A percentile compares a stretch with the other conserved stretches of the same genome.
Evolutionary conservation across 2,329 filamentous ascomycete genomes (phyloP).

Genomic region (Trichophyton benhamiae): DNA sequence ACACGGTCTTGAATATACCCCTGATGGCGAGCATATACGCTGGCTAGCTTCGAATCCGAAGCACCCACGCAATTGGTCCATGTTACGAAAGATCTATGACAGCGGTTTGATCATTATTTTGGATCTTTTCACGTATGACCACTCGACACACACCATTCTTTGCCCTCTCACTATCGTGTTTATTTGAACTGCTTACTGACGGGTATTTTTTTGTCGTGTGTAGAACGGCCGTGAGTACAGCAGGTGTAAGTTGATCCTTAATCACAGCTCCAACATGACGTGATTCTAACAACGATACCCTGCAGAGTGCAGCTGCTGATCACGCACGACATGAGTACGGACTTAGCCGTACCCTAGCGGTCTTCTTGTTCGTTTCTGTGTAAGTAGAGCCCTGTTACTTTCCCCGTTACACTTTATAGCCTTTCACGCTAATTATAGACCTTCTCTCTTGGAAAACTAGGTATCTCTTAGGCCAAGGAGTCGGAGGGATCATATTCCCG

Average conservation of each 20-base stretch:
- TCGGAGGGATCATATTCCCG: background rate
- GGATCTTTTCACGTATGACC: background rate
- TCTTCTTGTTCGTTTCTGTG: background rate
- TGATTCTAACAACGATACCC: background rate
- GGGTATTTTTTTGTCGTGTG: background rate
- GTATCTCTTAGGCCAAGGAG: background rate
- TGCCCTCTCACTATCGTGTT: background rate
- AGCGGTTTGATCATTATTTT: background rate
- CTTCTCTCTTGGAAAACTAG: background rate
- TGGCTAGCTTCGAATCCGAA: background rate
- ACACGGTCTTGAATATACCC: background rate
- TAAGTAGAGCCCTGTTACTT: background rate
- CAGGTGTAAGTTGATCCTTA: background rate
- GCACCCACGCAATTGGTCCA: background rate
- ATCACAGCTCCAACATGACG: background rate
- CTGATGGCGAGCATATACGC: background rate
- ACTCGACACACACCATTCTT: no score
- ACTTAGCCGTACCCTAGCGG: background rate
- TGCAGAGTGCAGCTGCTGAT: background rate
- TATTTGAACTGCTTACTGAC: background rate
- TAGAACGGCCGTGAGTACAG: background rate
- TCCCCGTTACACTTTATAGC: background rate
- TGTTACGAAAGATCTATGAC: background rate
- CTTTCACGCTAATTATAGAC: background rate
- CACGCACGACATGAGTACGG: background rate